phyloP scores from a whole-genome alignment of 257 asterid genomes.

The Forsythia suspensa region DNA sequence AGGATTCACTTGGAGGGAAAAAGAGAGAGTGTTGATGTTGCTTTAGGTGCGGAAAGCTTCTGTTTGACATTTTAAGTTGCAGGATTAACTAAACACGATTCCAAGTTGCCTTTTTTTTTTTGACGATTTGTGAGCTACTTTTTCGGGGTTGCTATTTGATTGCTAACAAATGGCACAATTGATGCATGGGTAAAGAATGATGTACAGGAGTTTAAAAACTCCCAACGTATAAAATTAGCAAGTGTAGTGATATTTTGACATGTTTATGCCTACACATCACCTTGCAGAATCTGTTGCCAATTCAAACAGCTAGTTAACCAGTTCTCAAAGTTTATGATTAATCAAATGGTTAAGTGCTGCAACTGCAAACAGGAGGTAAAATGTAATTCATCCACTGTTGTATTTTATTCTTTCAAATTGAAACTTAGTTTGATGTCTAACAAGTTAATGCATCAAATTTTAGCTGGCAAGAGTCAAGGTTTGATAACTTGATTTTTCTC shows the following conservation, averaged over 20 bases:
- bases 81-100: not conserved
- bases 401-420: not conserved
- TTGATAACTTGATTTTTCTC: not conserved
- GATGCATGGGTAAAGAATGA: not conserved
- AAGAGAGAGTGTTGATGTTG: not conserved
- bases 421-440: not conserved
- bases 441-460: not conserved
- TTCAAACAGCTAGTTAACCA: not conserved
- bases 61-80: constrained; percentile 1
- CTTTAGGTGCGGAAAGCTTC: constrained; percentile 3
- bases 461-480: not conserved
- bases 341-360: not conserved
- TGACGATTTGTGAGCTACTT: not conserved
- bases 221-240: not conserved
- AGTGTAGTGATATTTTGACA: not conserved
- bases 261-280: not conserved
- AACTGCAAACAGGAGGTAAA: not conserved
- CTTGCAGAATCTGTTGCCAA: not conserved
- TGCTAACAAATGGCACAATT: not conserved
- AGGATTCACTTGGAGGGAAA: not conserved
- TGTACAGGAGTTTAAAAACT: not conserved
- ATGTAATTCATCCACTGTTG: not conserved
- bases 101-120: not conserved
- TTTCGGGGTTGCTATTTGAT: constrained; percentile 2
- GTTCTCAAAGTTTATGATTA: not conserved